Evolutionary conservation across 225 moss, liverwort and hornwort genomes (phyloP), one percentile per base, ranked within the genome.

Genomic region (Antitrichia curtipendula): DNA sequence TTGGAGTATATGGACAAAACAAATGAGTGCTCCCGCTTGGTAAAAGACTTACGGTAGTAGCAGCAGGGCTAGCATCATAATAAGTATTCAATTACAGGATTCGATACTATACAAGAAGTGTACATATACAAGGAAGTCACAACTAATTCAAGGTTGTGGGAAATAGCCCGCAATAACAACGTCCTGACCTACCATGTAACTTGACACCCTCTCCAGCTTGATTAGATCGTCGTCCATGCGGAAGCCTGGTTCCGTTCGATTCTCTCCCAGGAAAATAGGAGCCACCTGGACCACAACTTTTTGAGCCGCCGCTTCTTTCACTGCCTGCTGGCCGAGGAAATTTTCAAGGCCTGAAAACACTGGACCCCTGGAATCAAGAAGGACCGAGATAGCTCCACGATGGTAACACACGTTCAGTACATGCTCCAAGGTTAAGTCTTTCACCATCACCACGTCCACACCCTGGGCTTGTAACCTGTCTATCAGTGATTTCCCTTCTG

Each of bases 131-230:
- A 63, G 82, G 78, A 78, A 82, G 72, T 78, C 41, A 5, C 82
- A 72, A 78, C 59, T 15, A 56, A 74, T 32, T 92, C 83, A 91
- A 80, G 66, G 66, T 72, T 82, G 73, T 32, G 90, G 88, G 53
- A 94, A 90, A 85, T 98, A 98, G 72, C 96, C 98, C 83, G 95
- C 91, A 56, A 98, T 85, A 18, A 95, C 95, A 60, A 97, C 92
- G 78, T 95, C 94, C 82, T 87, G 85, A 60, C 93, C 94, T 34
- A 90, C 87, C 75, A 92, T 85, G 49, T 85, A 93, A 74, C 92
- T 95, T 27, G 93, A 91, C 45, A 98, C 91, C 87, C 91, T 91
- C 72, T 96, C 94, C 21, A 98, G 89, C 84, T 90, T 93, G 52
- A 95, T 57, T 6, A 95, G 86, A 77, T 93, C 92, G 47, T 88